Evolutionary conservation across 2,329 filamentous ascomycete genomes (phyloP), one percentile per base, ranked within the genome.

Genomic region (Thelonectria blattea): DNA sequence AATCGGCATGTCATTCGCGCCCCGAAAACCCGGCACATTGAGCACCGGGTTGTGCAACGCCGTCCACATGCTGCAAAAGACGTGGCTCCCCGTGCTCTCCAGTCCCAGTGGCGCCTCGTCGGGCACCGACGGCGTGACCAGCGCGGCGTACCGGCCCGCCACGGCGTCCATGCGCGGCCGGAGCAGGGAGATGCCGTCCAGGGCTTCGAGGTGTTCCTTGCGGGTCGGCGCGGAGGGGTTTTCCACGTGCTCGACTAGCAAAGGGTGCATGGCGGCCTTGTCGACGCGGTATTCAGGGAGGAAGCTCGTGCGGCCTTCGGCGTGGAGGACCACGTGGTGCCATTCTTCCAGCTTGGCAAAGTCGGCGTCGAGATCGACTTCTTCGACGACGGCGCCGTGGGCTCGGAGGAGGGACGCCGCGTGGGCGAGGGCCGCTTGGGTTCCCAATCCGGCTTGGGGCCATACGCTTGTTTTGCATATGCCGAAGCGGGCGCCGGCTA

Each of bases 1-100:
- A 39, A 90, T 79, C 0, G 88, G 88, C 78, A 90, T 76, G 17
- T 70, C 73, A n/a, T 72, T 69, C 2, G 62, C 52, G 22, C 88
- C 87, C 34, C 78, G 73, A 64, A 90, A 89, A 0, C 86, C 87
- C 0, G 87, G 86, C 0, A 90, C 72, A 60, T 90, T 89, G n/a
- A 89, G 73, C 0, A 86, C 84, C 0, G 88, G 88, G 1, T 80
- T 83, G 62, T 90, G 87, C 14, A 90, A 73, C 11, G 76, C 77
- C 47, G 83, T 85, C 84, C 83, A 85, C 3, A 81, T 79, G 24
- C 71, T 69, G 67, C 82, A 83, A 63, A 86, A 85, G 2, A 74
- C 79, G 27, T 85, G 79, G 65, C 79, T 84, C 0, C 88, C 88
- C 0, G 87, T 90, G 58, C 73, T 80, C 20, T 78, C 77, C 0